Base-by-base conservation (phyloP, 768 basidiomycete genomes). In the Kwoniella shandongensis region DNA sequence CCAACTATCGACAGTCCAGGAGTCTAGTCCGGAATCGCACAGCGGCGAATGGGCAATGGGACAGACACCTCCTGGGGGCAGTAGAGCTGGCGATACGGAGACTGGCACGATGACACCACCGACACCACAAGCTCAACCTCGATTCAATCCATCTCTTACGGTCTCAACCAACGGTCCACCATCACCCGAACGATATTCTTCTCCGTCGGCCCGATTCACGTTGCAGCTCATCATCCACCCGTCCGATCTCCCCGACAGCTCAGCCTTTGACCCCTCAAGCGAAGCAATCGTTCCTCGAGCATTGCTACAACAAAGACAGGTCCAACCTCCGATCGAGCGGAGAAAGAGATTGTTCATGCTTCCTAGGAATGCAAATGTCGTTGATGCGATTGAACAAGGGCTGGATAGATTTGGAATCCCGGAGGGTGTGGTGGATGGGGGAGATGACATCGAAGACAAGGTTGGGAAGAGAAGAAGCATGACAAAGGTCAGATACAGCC, bases 361-460 rank as follows among this genome's bases (percentile, higher is more conserved):
- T 78, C 90, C 94, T 1, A 88, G 90, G 77, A 98, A 96, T 67
- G 86, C 88, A 32, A 98, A 91, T 0, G 96, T 97, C 2, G 90
- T 92, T 0, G 96, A 99, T 76, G 92, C 93, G 13, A 91, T 96
- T 36, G 96, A 99, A 75, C 80, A 89, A 35, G 88, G 87, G 4
- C 73, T 99, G 61, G 96, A 97, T 70, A 79, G 91, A 56, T 97
- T 98, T 70, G 96, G 96, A 2, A 96, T 99, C 54, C 79, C 84
- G 32, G 94, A 96, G 36, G 96, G 93, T n/a, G 91, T 99, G 1
- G 94, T 98, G 2, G 93, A 97, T 74, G 96, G 96, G 1, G 96
- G 96, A 1, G 96, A 99, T 74, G 94, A 97, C 69, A 84, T 99
- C 1, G 96, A 99, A 76, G 94, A 97, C 73, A 92, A 94, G 73